phyloP scores from a whole-genome alignment of 495 filamentous ascomycete genomes.

The Xylaria curta region DNA sequence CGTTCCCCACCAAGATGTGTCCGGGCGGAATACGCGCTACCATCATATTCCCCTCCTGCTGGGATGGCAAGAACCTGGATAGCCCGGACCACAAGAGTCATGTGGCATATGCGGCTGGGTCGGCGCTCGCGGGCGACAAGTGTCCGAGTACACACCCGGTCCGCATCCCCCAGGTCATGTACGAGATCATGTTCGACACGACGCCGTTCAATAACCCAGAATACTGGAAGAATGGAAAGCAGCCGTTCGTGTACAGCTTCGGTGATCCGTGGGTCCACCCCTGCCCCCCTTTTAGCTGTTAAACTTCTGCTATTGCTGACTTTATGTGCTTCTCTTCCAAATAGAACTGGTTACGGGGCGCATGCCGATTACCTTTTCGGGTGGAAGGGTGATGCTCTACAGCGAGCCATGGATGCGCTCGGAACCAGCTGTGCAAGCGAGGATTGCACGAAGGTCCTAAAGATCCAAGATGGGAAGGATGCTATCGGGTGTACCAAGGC shows the following conservation, averaged over 20 bases:
- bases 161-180: slow-evolving; percentile 53
- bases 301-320: slow-evolving; percentile 22
- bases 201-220: slow-evolving; percentile 39
- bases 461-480: slow-evolving; percentile 41
- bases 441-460: slow-evolving; percentile 42
- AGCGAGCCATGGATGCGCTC: slow-evolving; percentile 49
- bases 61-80: slow-evolving; percentile 73
- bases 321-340: neutral
- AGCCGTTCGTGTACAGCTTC: slow-evolving; percentile 51
- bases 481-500: slow-evolving; percentile 44
- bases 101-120: slow-evolving; percentile 38
- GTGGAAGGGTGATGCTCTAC: slow-evolving; percentile 50
- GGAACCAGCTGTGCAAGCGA: slow-evolving; percentile 40
- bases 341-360: slow-evolving; percentile 37
- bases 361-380: slow-evolving; percentile 55
- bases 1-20: slow-evolving; percentile 40
- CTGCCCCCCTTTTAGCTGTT: neutral
- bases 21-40: slow-evolving; percentile 47
- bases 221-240: slow-evolving; percentile 46
- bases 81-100: slow-evolving; percentile 34
- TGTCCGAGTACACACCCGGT: slow-evolving; percentile 52
- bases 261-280: slow-evolving; percentile 40
- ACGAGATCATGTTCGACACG: slow-evolving; percentile 47
- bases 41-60: slow-evolving; percentile 77
- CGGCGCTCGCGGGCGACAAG: slow-evolving; percentile 48